Evolutionary conservation across 2,329 filamentous ascomycete species (phyloP).

Genomic region (Fusarium globosum): DNA sequence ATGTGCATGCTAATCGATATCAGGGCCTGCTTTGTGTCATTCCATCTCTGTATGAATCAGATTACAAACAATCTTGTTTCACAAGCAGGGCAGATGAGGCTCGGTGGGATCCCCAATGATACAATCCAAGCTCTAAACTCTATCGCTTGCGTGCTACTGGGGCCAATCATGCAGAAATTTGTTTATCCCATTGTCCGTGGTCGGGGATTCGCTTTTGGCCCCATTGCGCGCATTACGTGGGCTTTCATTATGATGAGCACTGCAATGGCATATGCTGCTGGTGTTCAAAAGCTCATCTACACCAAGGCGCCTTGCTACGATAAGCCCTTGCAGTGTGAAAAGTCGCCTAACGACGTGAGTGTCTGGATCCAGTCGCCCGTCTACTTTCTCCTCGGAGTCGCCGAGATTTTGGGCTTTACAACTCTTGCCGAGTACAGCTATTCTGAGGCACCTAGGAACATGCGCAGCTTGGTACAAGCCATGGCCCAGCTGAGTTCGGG

Average conservation of each 20-base stretch:
- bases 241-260: conserved; percentile 2
- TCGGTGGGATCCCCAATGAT: conserved; percentile 2
- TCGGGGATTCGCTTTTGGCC: background rate
- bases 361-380: conserved; percentile 1
- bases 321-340: background rate
- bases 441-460: background rate
- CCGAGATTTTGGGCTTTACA: background rate
- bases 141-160: background rate
- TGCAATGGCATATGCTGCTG: conserved; percentile 2
- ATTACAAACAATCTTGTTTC: conserved; percentile 2
- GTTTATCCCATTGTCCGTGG: background rate
- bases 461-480: background rate
- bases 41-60: conserved; percentile 4
- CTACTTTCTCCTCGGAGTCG: background rate
- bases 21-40: conserved; percentile 3
- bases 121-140: conserved; percentile 4
- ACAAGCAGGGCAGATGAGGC: conserved; percentile 4
- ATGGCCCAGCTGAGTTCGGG: background rate
- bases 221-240: background rate
- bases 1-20: background rate
- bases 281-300: conserved; percentile 1
- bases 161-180: background rate
- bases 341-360: background rate
- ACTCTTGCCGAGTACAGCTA: conserved; percentile 2
- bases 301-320: background rate